Base-by-base conservation (phyloP, 2,329 filamentous ascomycete genomes). In the Xylaria sp. region DNA sequence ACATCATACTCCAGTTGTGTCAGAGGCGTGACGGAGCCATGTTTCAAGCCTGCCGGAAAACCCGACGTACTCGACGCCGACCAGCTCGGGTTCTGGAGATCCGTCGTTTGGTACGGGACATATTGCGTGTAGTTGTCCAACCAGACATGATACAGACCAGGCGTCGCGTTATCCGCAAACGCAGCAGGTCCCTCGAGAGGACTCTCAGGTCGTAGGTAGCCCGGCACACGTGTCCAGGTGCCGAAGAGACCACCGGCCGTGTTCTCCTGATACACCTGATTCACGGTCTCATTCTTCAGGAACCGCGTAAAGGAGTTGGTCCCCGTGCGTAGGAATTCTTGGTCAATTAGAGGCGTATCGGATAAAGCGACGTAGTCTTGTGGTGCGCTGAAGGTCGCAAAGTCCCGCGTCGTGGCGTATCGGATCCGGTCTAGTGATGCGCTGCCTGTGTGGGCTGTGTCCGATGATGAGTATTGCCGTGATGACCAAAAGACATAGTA, bases 401-500 rank as follows among this genome's bases (percentile, higher is more conserved):
- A 87, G 73, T 87, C 84, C 18, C 73, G 78, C 0, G 85, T 87
- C 15, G 83, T 82, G 2, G 85, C 82, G 69, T 84, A 85, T 30
- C 85, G 82, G 61, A 86, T 85, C 7, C 77, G 73, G 60, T 81
- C 81, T 0, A 80, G 74, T 8, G 72, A 78, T 0, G 83, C 79
- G 0, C 72, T 70, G 2, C 84, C 84, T 0, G 80, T 83, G 68
- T 87, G 85, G 0, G 74, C 69, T 0, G 81, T 72, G 65, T 87
- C 85, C 18, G 76, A 78, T 2, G 78, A 61, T 1, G 75, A 72
- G 72, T 86, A 87, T 46, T 81, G 76, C 15, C 82, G 79, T 7
- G 80, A 80, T 0, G 84, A 78, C 84, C 84, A 86, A 74, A 84
- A 83, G 53, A 86, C 80, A 20, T 83, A 80, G 74, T 83, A 86